phyloP scores from a whole-genome alignment of 1,284 basidiomycete genomes.

The Sporisorium exsertum region DNA sequence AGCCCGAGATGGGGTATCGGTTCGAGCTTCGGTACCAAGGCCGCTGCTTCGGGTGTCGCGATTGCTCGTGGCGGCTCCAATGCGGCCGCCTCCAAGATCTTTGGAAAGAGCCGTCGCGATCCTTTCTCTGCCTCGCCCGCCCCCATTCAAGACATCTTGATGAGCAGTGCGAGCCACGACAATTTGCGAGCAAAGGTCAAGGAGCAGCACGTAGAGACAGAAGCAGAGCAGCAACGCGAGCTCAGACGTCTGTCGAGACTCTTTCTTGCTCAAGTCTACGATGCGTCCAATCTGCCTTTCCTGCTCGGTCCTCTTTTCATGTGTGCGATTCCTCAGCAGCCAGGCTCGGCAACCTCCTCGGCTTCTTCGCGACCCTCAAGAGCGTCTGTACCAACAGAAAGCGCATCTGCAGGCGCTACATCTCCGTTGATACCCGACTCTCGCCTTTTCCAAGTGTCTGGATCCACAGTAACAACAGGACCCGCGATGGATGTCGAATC shows the following conservation, averaged over 20 bases:
- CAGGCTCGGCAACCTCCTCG: neutral
- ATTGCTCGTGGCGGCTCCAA: conserved; percentile 24
- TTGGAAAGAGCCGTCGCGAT: conserved; percentile 44
- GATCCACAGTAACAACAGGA: neutral
- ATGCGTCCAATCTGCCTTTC: conserved; percentile 29
- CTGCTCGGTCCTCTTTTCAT: conserved; percentile 56
- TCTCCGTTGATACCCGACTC: neutral
- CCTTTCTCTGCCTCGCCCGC: conserved; percentile 9
- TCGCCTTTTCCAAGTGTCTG: neutral
- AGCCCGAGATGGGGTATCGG: conserved; percentile 62
- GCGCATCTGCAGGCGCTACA: neutral
- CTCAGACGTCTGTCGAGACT: conserved; percentile 33
- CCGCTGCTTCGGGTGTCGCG: conserved; percentile 31
- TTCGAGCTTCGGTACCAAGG: conserved; percentile 53
- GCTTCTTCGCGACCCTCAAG: conserved; percentile 5
- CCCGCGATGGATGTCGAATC: conserved; percentile 25
- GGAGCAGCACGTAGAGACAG: conserved; percentile 6
- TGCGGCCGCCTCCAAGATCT: conserved; percentile 40
- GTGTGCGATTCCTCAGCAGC: conserved; percentile 36
- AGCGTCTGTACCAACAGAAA: neutral
- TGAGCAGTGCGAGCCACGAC: conserved; percentile 43
- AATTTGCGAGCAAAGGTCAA: conserved; percentile 26
- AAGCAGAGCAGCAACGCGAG: conserved; percentile 32
- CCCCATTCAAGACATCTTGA: conserved; percentile 33
- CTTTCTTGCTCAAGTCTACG: conserved; percentile 42